These are phyloP conservation scores for Centella asiatica DNA, from an alignment of 129 eudicot species.

Conservation along the genomic window DNA sequence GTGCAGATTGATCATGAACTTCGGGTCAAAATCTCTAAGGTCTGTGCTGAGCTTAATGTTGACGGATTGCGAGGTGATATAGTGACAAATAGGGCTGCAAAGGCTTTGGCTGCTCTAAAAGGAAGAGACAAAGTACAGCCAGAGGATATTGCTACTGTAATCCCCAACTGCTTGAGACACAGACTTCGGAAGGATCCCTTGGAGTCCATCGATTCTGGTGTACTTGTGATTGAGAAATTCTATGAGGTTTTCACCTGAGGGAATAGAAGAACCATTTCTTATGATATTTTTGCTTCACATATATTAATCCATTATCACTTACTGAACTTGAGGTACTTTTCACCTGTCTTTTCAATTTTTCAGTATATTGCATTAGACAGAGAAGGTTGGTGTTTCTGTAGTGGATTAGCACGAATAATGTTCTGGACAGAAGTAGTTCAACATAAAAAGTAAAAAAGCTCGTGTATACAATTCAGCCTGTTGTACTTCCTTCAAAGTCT, in stretches of 20 bases:
- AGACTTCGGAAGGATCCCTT: slow-evolving; percentile 84
- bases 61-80: slow-evolving; percentile 92
- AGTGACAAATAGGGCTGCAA: slow-evolving; percentile 81
- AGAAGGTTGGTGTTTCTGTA: no score
- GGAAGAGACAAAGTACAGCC: slow-evolving; percentile 75
- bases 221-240: slow-evolving; percentile 84
- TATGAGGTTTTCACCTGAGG: slow-evolving; percentile 78
- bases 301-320: neutral
- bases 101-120: slow-evolving; percentile 84
- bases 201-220: slow-evolving; percentile 86
- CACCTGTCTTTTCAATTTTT: slow-evolving; percentile 11
- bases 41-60: slow-evolving; percentile 85
- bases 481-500: no score
- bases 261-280: neutral
- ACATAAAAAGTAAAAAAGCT: no score
- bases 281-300: slow-evolving; percentile 14
- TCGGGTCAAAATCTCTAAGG: slow-evolving; percentile 84
- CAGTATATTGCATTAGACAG: neutral
- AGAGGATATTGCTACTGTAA: slow-evolving; percentile 88
- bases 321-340: neutral
- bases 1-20: slow-evolving; percentile 80
- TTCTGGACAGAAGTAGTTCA: no score
- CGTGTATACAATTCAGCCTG: no score
- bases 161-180: slow-evolving; percentile 88
- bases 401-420: no score